phyloP scores from a whole-genome alignment of 495 filamentous ascomycete species.

The Daldinia grandis region DNA sequence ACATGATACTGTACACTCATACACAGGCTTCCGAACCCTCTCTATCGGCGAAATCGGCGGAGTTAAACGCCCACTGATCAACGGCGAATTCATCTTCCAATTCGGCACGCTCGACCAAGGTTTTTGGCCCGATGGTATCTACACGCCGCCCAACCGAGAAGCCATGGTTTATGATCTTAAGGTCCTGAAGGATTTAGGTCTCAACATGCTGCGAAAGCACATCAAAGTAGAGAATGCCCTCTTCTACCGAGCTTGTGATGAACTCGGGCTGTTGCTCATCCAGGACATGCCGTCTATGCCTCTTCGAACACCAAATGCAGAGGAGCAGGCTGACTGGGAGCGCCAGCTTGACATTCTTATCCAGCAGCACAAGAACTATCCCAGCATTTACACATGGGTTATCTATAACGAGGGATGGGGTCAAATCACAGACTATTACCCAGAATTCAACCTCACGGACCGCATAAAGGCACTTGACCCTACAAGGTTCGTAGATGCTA shows the following conservation, averaged over 20 bases:
- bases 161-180: slow-evolving; percentile 73
- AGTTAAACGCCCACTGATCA: slow-evolving; percentile 67
- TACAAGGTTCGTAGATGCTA: slow-evolving; percentile 66
- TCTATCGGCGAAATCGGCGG: slow-evolving; percentile 62
- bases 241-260: slow-evolving; percentile 73
- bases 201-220: slow-evolving; percentile 75
- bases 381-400: slow-evolving; percentile 65
- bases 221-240: slow-evolving; percentile 74
- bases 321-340: slow-evolving; percentile 66
- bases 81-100: slow-evolving; percentile 70
- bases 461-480: slow-evolving; percentile 65
- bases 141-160: slow-evolving; percentile 66
- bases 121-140: slow-evolving; percentile 74
- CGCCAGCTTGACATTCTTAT: slow-evolving; percentile 69
- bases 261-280: slow-evolving; percentile 68
- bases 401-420: slow-evolving; percentile 81
- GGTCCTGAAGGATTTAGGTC: slow-evolving; percentile 66
- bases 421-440: slow-evolving; percentile 58
- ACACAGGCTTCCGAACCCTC: slow-evolving; percentile 74
- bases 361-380: slow-evolving; percentile 68
- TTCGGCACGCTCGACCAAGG: slow-evolving; percentile 76
- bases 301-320: slow-evolving; percentile 50
- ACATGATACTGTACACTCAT: slow-evolving; percentile 63
- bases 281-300: slow-evolving; percentile 74
- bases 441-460: slow-evolving; percentile 64